phyloP scores from a whole-genome alignment of 352 stramenopile species.

The Phytophthora melonis region DNA sequence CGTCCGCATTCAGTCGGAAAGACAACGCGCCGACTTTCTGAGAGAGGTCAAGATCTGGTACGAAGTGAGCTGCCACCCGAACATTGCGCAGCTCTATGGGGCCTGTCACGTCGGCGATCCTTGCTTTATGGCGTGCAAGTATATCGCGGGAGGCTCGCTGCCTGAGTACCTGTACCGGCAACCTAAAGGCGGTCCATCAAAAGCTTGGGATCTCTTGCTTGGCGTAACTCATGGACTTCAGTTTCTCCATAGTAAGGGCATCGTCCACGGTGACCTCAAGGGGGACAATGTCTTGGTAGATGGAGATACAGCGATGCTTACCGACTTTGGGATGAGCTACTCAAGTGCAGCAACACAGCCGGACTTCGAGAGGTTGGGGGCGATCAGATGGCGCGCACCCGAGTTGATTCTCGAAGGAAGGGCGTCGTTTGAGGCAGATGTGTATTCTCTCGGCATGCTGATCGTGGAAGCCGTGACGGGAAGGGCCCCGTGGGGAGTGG shows the following conservation, averaged over 20 bases:
- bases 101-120: conserved; percentile 4
- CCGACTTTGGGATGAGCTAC: conserved; percentile 11
- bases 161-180: conserved; percentile 2
- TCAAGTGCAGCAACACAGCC: not conserved
- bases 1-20: not conserved
- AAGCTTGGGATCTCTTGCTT: conserved; percentile 1
- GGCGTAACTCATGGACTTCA: conserved; percentile 8
- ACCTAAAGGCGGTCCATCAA: not conserved
- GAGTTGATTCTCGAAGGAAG: not conserved
- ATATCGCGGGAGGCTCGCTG: not conserved
- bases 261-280: conserved; percentile 10
- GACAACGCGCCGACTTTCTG: not conserved
- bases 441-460: conserved; percentile 11
- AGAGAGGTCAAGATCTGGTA: conserved; percentile 12
- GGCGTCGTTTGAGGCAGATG: conserved; percentile 10
- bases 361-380: not conserved
- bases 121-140: conserved; percentile 11
- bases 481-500: not conserved
- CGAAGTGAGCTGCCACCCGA: not conserved
- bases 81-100: conserved; percentile 2
- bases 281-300: conserved; percentile 15
- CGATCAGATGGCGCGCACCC: conserved; percentile 4
- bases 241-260: conserved; percentile 5
- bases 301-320: conserved; percentile 5
- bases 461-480: conserved; percentile 12